A percentile compares a stretch with the other conserved stretches of the same genome.
These are phyloP conservation scores for Mortierella sp. DNA, from an alignment of 371 early-diverging fungal species.

Conservation along the genomic window DNA sequence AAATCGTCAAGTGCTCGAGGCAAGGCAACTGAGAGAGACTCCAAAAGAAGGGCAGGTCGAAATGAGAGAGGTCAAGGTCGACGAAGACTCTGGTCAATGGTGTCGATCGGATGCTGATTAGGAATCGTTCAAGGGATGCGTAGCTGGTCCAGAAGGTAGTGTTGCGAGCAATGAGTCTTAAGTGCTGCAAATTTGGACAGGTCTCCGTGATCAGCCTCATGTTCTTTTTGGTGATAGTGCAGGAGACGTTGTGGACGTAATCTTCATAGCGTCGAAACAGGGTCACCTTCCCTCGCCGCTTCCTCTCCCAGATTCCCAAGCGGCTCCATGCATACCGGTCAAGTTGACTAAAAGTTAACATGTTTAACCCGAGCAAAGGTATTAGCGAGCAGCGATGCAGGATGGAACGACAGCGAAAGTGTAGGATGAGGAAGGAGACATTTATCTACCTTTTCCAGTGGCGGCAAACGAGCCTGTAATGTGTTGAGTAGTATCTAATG, in stretches of 20 bases:
- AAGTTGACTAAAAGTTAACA: conserved; percentile 7
- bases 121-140: conserved; percentile 23
- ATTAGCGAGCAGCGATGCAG: background rate
- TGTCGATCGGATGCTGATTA: conserved; percentile 2
- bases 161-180: conserved; percentile 19
- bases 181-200: conserved; percentile 14
- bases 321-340: conserved; percentile 21
- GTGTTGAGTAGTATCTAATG: conserved; percentile 19
- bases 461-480: conserved; percentile 24
- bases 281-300: conserved; percentile 6
- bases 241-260: conserved; percentile 7
- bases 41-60: conserved; percentile 41
- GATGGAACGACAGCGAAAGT: background rate
- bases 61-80: conserved; percentile 29
- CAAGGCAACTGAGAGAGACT: conserved; percentile 25
- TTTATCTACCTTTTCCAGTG: conserved; percentile 29
- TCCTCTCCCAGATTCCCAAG: conserved; percentile 1
- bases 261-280: conserved; percentile 24
- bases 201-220: conserved; percentile 19
- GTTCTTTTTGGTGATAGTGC: conserved; percentile 13
- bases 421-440: background rate
- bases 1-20: conserved; percentile 10
- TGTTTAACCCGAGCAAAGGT: background rate
- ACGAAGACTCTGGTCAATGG: conserved; percentile 11
- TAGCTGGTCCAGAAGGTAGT: conserved; percentile 24